A percentile compares a stretch with the other conserved stretches of the same genome.
These are phyloP conservation scores for Sclerotinia borealis DNA, from an alignment of 2,329 filamentous ascomycete genomes.

Conservation along the genomic window DNA sequence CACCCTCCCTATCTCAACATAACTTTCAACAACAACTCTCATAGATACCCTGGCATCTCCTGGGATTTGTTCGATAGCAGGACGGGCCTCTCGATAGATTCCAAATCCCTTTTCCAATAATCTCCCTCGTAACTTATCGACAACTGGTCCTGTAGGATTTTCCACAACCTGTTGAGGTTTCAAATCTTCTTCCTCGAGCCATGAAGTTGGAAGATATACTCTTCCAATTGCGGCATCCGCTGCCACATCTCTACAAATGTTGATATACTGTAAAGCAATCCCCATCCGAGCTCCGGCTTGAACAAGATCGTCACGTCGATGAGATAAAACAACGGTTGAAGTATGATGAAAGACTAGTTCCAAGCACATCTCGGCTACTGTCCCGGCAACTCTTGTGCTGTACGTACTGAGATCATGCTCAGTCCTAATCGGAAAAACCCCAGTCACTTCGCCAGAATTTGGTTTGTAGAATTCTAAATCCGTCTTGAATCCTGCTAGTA, in stretches of 20 bases:
- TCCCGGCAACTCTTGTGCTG: constrained; percentile 62
- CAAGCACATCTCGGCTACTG: constrained; percentile 63
- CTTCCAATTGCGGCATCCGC: constrained; percentile 59
- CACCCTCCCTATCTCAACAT: constrained; percentile 69
- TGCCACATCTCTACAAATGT: constrained; percentile 67
- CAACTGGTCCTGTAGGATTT: constrained; percentile 40
- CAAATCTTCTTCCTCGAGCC: constrained; percentile 54
- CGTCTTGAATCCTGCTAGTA: constrained; percentile 63
- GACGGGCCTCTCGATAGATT: constrained; percentile 49
- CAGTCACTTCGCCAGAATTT: constrained; percentile 18
- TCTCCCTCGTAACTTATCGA: constrained; percentile 45
- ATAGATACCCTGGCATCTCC: constrained; percentile 55
- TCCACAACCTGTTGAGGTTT: constrained; percentile 49
- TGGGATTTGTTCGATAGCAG: constrained; percentile 56
- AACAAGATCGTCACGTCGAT: constrained; percentile 41
- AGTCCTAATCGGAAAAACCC: constrained; percentile 49
- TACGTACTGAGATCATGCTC: constrained; percentile 57
- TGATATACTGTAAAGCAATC: constrained; percentile 69
- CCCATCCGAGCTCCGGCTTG: constrained; percentile 60
- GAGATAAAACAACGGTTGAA: constrained; percentile 15
- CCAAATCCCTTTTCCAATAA: constrained; percentile 56
- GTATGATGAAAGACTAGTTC: constrained; percentile 58
- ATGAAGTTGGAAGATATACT: constrained; percentile 61
- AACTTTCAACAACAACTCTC: constrained; percentile 65
- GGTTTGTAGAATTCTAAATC: constrained; percentile 50